Evolutionary conservation across 2,329 filamentous ascomycete species (phyloP).

Genomic region (Plectosphaerella cucumerina): DNA sequence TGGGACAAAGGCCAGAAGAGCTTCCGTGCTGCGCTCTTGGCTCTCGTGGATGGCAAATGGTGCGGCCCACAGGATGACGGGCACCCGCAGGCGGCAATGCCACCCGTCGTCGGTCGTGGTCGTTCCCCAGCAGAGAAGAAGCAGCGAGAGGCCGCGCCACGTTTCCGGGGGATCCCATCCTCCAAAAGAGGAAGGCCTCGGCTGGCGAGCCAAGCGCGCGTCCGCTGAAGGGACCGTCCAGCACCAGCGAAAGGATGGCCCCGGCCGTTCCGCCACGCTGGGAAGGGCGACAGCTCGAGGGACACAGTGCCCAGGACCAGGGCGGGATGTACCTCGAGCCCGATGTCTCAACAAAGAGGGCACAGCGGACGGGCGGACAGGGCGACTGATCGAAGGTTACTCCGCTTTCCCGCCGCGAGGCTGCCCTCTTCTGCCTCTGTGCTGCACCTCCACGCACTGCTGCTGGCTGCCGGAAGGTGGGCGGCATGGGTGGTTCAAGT

Average conservation of each 20-base stretch:
- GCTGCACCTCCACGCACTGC: neutral
- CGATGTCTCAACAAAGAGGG: constrained; percentile 1
- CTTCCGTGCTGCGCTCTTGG: too few relatives aligned
- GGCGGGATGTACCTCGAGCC: neutral
- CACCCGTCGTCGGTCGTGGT: neutral
- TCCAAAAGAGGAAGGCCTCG: neutral
- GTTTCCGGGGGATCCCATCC: neutral
- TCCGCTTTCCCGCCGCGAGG: neutral
- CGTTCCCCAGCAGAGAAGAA: too few relatives aligned
- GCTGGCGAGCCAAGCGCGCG: constrained; percentile 2
- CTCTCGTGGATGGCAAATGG: too few relatives aligned
- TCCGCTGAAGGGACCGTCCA: neutral
- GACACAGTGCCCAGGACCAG: neutral
- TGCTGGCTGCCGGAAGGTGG: neutral
- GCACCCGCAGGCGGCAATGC: neutral
- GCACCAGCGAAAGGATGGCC: neutral
- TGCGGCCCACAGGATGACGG: neutral
- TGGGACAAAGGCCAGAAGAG: too few relatives aligned
- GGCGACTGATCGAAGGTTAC: neutral
- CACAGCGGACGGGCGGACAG: neutral
- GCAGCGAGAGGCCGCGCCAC: neutral
- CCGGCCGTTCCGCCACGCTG: neutral
- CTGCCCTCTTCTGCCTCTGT: neutral
- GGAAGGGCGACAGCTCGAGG: neutral
- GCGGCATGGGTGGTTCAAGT: neutral